Percentiles rank a stretch among this genome's conserved stretches.
These are phyloP conservation scores for Pyrus bretschneideri DNA, from an alignment of 306 rosid species.

Conservation along the genomic window DNA sequence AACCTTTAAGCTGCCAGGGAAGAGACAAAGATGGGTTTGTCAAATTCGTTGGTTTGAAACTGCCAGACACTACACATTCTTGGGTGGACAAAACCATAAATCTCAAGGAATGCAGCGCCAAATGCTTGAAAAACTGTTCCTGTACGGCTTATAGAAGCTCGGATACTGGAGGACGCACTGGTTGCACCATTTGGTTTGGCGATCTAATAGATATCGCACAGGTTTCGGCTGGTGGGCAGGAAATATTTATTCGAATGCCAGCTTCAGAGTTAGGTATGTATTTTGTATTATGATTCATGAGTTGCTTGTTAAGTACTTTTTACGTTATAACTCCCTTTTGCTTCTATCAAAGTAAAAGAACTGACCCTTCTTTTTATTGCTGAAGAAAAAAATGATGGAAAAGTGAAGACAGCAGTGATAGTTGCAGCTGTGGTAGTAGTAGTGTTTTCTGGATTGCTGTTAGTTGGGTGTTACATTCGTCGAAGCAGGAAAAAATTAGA, in stretches of 20 bases:
- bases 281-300: neutral
- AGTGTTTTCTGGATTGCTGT: conserved; percentile 10
- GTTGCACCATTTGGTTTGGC: conserved; percentile 53
- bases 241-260: conserved; percentile 31
- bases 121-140: conserved; percentile 48
- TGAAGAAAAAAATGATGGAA: neutral
- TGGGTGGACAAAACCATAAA: conserved; percentile 37
- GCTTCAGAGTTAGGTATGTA: conserved; percentile 22
- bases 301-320: neutral
- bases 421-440: neutral
- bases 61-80: conserved; percentile 41
- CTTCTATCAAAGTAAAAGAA: too few species aligned
- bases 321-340: neutral
- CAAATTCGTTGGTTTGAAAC: conserved; percentile 24
- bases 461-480: conserved; percentile 7
- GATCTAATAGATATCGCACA: conserved; percentile 33
- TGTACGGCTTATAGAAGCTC: conserved; percentile 47
- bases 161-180: conserved; percentile 44
- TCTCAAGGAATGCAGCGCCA: conserved; percentile 33
- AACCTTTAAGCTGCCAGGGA: conserved; percentile 26
- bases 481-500: conserved; percentile 2
- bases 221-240: conserved; percentile 14
- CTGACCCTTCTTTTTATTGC: neutral
- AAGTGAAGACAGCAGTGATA: neutral
- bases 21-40: conserved; percentile 26